Conservation (phyloP, 768 basidiomycete species). For the Gloeopeniophorella convolvens region DNA sequence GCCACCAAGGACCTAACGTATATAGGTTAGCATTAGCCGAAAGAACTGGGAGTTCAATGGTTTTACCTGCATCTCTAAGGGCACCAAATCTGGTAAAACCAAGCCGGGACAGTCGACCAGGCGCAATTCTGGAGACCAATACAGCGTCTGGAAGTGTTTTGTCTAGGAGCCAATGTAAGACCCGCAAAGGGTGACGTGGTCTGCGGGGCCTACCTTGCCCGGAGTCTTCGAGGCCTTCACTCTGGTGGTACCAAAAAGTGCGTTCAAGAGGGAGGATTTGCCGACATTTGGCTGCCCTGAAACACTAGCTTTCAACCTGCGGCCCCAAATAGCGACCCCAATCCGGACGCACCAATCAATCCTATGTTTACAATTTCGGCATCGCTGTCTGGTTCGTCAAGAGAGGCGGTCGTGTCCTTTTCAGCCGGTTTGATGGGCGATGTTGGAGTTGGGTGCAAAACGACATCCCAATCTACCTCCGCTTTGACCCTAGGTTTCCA, state of each 20-base stretch:
- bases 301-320: neutral
- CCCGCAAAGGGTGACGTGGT: neutral
- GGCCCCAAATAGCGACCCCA: no score
- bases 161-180: conserved; percentile 42
- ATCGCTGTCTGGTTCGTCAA: conserved; percentile 24
- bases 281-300: conserved; percentile 93
- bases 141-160: conserved; percentile 93
- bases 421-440: conserved; percentile 8
- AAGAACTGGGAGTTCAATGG: neutral
- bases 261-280: conserved; percentile 89
- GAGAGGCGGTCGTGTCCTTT: conserved; percentile 14
- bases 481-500: conserved; percentile 66
- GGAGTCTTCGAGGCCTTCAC: conserved; percentile 83
- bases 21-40: conserved; percentile 5
- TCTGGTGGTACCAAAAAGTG: conserved; percentile 71
- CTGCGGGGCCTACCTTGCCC: conserved; percentile 56
- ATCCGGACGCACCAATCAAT: conserved; percentile 57
- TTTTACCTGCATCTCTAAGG: conserved; percentile 75
- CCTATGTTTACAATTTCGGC: conserved; percentile 71
- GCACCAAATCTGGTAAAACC: conserved; percentile 79
- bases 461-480: conserved; percentile 68
- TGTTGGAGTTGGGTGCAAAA: conserved; percentile 37
- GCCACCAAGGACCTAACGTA: conserved; percentile 53
- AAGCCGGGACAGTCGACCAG: conserved; percentile 95
- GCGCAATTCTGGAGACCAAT: conserved; percentile 79